phyloP scores from a whole-genome alignment of 164 flowering plant genomes.

The Warburgia ugandensis region DNA sequence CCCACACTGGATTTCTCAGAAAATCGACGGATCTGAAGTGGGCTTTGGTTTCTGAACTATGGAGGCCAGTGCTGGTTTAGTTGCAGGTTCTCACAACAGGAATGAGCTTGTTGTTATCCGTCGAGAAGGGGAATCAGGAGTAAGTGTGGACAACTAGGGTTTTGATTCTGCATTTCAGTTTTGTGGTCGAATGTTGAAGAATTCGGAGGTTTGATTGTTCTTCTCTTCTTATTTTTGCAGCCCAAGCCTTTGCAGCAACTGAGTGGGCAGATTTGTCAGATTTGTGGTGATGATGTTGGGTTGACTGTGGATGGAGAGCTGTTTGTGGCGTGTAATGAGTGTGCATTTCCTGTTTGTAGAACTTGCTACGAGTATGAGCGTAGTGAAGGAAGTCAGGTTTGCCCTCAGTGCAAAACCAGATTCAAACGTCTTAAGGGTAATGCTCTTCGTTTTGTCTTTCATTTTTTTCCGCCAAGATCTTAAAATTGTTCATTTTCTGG shows the following conservation, averaged over 20 bases:
- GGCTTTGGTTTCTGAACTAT: slow-evolving; percentile 15
- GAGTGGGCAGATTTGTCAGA: slow-evolving; percentile 44
- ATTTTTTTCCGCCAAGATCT: neutral
- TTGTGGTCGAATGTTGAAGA: slow-evolving; percentile 1
- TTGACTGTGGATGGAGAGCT: slow-evolving; percentile 42
- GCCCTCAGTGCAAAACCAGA: slow-evolving; percentile 60
- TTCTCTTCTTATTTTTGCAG: slow-evolving; percentile 11
- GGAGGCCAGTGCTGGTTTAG: slow-evolving; percentile 57
- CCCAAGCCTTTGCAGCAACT: slow-evolving; percentile 31
- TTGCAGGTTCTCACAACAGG: slow-evolving; percentile 60
- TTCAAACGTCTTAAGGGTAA: slow-evolving; percentile 47
- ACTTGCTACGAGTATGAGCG: slow-evolving; percentile 59
- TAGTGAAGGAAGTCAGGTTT: slow-evolving; percentile 45
- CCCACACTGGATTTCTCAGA: slow-evolving; percentile 3
- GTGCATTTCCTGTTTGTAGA: slow-evolving; percentile 55
- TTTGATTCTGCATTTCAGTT: neutral
- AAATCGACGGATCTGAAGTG: slow-evolving; percentile 13
- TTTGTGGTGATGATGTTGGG: slow-evolving; percentile 54
- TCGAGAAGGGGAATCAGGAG: slow-evolving; percentile 36
- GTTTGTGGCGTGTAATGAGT: slow-evolving; percentile 57
- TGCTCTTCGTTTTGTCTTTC: neutral
- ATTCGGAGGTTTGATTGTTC: neutral
- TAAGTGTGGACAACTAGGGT: no score
- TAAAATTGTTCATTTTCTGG: neutral
- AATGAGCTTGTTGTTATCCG: slow-evolving; percentile 56